Percentiles rank a stretch among this genome's conserved stretches.
Conservation (phyloP, 495 filamentous ascomycete genomes). For the Penicillium salamii region DNA sequence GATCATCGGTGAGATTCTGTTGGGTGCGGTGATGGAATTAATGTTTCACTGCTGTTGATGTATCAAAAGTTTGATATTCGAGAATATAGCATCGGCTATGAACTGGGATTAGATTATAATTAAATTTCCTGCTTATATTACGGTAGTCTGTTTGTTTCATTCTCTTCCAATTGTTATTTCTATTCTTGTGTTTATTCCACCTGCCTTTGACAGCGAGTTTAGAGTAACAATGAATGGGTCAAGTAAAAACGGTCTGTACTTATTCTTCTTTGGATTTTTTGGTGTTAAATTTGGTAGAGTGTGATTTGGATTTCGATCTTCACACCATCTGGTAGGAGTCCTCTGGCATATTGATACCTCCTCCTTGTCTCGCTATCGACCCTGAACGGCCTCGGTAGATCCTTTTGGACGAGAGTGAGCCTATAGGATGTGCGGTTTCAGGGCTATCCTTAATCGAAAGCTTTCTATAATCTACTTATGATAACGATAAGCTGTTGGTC, state of each 20-base stretch:
- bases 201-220: not conserved
- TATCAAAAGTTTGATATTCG: not conserved
- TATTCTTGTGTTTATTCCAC: not conserved
- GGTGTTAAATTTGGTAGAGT: not conserved
- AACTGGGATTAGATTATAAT: not conserved
- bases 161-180: not conserved
- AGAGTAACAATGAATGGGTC: not conserved
- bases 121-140: not conserved
- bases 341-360: constrained; percentile 6
- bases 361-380: constrained; percentile 9
- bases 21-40: not conserved
- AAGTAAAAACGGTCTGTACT: not conserved
- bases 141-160: not conserved
- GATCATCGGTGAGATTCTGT: not conserved
- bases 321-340: constrained; percentile 5
- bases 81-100: not conserved
- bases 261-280: not conserved
- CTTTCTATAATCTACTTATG: not conserved
- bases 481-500: not conserved
- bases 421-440: not conserved
- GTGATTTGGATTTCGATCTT: constrained; percentile 4
- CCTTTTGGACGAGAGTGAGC: not conserved
- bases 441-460: constrained; percentile 1
- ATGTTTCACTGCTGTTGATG: constrained; percentile 1
- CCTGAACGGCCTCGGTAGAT: not conserved